Conservation (phyloP, 768 basidiomycete genomes). For the Macrolepiota albuminosa region DNA sequence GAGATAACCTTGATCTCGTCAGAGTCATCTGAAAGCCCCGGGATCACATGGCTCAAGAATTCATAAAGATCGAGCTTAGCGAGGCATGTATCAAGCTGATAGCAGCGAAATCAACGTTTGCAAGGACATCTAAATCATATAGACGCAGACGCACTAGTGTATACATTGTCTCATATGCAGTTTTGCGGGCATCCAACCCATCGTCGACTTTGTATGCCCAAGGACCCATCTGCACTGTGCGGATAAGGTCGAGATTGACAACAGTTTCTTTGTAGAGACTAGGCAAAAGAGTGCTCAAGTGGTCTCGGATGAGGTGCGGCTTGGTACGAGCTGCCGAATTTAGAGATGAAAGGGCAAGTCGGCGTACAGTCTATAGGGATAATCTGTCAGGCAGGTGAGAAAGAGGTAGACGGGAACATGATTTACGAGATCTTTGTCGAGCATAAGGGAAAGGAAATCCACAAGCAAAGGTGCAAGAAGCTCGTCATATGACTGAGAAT, state of each 20-base stretch:
- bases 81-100: constrained; percentile 86
- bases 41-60: constrained; percentile 77
- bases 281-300: constrained; percentile 71
- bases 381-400: not conserved
- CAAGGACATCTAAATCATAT: not conserved
- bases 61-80: constrained; percentile 82
- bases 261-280: constrained; percentile 82
- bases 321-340: constrained; percentile 96
- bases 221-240: constrained; percentile 94
- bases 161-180: constrained; percentile 96
- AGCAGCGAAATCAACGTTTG: not conserved
- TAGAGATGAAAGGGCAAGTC: constrained; percentile 82
- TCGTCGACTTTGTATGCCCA: constrained; percentile 98
- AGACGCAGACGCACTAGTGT: constrained; percentile 62
- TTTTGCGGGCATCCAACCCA: constrained; percentile 93
- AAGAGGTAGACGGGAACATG: not conserved
- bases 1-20: constrained; percentile 98
- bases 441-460: constrained; percentile 88
- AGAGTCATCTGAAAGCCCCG: constrained; percentile 81
- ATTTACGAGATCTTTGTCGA: constrained; percentile 81
- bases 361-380: constrained; percentile 70
- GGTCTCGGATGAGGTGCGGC: constrained; percentile 85
- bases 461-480: constrained; percentile 82
- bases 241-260: constrained; percentile 73
- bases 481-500: constrained; percentile 82